Evolutionary conservation across 768 basidiomycete species (phyloP).

Genomic region (Pulveroboletus sp.): DNA sequence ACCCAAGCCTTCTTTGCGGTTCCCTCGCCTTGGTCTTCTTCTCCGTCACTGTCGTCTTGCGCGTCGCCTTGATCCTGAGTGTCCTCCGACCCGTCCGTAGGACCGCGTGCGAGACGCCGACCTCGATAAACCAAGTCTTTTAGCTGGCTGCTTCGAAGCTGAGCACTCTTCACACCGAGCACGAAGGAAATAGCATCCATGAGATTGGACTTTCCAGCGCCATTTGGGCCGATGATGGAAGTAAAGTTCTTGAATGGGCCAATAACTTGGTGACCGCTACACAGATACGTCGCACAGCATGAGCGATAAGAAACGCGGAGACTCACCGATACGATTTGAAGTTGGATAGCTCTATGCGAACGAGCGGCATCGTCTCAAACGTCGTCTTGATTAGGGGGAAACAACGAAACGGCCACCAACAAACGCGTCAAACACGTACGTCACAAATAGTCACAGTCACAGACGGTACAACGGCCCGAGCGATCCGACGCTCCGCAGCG

Average conservation of each 20-base stretch:
- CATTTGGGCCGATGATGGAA: slow-evolving; percentile 97
- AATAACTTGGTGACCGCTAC: slow-evolving; percentile 75
- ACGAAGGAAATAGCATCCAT: slow-evolving; percentile 99
- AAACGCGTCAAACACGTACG: slow-evolving; percentile 26
- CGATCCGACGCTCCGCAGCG: neutral
- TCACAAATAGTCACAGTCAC: slow-evolving; percentile 19
- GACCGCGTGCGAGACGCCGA: slow-evolving; percentile 55
- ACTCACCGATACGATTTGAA: slow-evolving; percentile 90
- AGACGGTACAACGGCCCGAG: neutral
- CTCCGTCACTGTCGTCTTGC: slow-evolving; percentile 44
- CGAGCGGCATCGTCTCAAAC: slow-evolving; percentile 57
- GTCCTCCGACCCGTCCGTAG: slow-evolving; percentile 40
- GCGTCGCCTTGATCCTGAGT: slow-evolving; percentile 43
- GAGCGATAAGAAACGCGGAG: neutral
- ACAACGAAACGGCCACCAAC: slow-evolving; percentile 8
- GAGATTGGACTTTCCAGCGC: slow-evolving; percentile 96
- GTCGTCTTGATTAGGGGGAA: slow-evolving; percentile 19
- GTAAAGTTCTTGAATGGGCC: slow-evolving; percentile 94
- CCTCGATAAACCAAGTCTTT: slow-evolving; percentile 97
- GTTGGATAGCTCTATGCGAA: slow-evolving; percentile 87
- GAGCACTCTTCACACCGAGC: slow-evolving; percentile 90
- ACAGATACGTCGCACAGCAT: slow-evolving; percentile 4
- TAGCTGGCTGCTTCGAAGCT: slow-evolving; percentile 87
- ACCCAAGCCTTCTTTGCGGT: slow-evolving; percentile 95
- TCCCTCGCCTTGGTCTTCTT: slow-evolving; percentile 61